A percentile compares a stretch with the other conserved stretches of the same genome.
phyloP scores from a whole-genome alignment of 306 rosid species.

The Urtica urens region DNA sequence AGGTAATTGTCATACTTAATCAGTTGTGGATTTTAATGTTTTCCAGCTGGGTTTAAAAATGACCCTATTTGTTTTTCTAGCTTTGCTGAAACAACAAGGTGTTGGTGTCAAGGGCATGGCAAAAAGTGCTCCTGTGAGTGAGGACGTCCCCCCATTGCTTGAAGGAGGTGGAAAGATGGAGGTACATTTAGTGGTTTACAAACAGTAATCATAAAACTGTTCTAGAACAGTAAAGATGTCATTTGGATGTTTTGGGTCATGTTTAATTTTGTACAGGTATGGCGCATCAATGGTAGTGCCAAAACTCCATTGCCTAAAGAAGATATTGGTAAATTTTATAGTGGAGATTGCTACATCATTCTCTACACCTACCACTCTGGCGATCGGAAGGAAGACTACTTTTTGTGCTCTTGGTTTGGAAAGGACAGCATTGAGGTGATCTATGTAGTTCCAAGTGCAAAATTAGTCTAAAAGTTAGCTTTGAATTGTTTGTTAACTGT shows the following conservation, averaged over 20 bases:
- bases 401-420: constrained; percentile 93
- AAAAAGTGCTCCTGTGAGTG: constrained; percentile 58
- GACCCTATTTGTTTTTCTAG: constrained; percentile 31
- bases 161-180: constrained; percentile 98
- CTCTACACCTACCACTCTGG: constrained; percentile 88
- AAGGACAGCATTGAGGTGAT: constrained; percentile 83
- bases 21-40: constrained; percentile 8
- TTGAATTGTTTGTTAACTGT: too few species aligned
- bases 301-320: constrained; percentile 67
- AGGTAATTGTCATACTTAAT: constrained; percentile 35
- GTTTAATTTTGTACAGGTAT: constrained; percentile 43
- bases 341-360: constrained; percentile 94
- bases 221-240: background rate
- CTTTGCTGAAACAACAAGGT: constrained; percentile 98
- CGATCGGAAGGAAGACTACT: constrained; percentile 94
- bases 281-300: constrained; percentile 88
- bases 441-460: constrained; percentile 7
- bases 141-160: constrained; percentile 92
- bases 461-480: constrained; percentile 1
- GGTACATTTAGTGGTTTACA: constrained; percentile 32
- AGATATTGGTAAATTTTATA: constrained; percentile 81
- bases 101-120: constrained; percentile 84
- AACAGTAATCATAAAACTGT: constrained; percentile 6
- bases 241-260: background rate
- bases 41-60: constrained; percentile 13